phyloP scores from a whole-genome alignment of 768 basidiomycete genomes.

The Clitopilus hobsonii region DNA sequence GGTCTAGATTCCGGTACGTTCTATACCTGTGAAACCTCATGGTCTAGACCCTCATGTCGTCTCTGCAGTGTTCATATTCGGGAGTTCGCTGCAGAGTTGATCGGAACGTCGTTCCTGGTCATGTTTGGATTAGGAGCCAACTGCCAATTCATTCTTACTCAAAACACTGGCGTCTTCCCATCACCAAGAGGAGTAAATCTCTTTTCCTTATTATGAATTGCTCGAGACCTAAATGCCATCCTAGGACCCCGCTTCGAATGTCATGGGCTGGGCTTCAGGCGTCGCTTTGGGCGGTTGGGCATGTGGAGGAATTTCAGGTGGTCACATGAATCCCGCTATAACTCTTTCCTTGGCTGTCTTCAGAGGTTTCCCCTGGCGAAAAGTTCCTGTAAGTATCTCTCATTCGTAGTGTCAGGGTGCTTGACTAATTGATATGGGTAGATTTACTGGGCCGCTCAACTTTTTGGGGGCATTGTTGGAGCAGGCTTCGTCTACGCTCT shows the following conservation, averaged over 20 bases:
- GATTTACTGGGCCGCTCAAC: constrained; percentile 44
- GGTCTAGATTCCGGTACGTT: neutral
- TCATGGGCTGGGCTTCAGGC: neutral
- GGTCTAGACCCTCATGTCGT: neutral
- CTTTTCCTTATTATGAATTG: neutral
- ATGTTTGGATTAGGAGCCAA: constrained; percentile 41
- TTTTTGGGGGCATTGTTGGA: constrained; percentile 48
- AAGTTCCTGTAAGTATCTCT: neutral
- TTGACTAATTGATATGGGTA: neutral
- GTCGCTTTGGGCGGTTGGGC: neutral
- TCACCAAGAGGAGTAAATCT: neutral
- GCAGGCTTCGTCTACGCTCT: constrained; percentile 48
- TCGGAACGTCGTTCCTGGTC: constrained; percentile 39
- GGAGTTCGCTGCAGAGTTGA: constrained; percentile 38
- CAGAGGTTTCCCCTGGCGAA: neutral
- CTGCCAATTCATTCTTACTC: constrained; percentile 37
- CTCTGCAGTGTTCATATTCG: constrained; percentile 15
- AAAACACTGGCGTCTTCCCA: constrained; percentile 7
- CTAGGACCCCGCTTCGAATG: neutral
- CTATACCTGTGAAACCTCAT: neutral
- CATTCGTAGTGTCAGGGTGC: neutral
- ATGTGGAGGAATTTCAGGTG: constrained; percentile 1
- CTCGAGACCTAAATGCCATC: neutral
- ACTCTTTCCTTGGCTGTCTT: neutral
- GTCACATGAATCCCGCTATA: constrained; percentile 1